Evolutionary conservation across 345 rosid species (phyloP).

Genomic region (Heritiera fomes): DNA sequence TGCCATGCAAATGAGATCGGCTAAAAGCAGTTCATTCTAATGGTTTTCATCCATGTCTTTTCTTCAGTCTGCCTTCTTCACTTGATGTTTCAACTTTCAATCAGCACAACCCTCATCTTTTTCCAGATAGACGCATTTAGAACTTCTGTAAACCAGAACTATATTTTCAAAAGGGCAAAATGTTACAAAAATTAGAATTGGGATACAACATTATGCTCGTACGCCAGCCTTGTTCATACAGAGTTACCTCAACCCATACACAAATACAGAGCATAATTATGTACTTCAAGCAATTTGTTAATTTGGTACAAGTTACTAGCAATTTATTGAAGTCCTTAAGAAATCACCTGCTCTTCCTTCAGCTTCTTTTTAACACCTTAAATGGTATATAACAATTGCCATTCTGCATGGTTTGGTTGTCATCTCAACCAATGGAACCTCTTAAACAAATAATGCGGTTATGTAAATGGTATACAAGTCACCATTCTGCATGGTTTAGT

Average conservation of each 20-base stretch:
- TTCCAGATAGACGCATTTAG: neutral
- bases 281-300: no score
- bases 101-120: neutral
- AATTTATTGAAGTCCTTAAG: no score
- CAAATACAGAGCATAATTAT: neutral
- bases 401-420: neutral
- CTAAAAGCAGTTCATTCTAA: neutral
- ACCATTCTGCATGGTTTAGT: neutral
- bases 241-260: neutral
- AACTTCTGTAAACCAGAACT: neutral
- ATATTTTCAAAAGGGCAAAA: neutral
- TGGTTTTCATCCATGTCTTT: neutral
- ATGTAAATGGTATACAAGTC: neutral
- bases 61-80: neutral
- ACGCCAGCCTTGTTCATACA: neutral
- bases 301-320: no score
- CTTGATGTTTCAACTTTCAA: neutral
- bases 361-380: neutral
- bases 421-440: constrained; percentile 31
- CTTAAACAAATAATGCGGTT: neutral
- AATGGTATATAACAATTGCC: neutral
- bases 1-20: neutral
- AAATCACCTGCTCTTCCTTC: no score
- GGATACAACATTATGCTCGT: neutral
- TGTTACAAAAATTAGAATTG: neutral